A percentile compares a stretch with the other conserved stretches of the same genome.
phyloP scores from a whole-genome alignment of 345 rosid genomes.

The Isatis tinctoria region DNA sequence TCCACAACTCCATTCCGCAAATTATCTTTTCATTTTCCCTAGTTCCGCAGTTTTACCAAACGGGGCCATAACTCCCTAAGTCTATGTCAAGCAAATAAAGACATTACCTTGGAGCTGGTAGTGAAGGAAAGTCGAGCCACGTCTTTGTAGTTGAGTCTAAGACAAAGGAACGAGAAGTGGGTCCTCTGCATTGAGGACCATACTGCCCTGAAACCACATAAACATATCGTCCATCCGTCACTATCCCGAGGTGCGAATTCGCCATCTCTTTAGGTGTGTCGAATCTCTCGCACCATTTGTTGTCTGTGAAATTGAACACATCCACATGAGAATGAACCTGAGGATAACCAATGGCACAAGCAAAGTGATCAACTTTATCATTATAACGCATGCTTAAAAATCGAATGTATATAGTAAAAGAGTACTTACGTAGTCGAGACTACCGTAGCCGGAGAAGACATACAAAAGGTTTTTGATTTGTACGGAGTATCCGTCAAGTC shows the following conservation, averaged over 20 bases:
- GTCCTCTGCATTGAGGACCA: conserved; percentile 81
- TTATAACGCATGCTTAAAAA: not conserved
- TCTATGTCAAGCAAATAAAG: no score
- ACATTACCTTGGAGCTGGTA: conserved; percentile 68
- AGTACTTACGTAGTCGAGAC: conserved; percentile 53
- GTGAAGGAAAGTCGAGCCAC: conserved; percentile 56
- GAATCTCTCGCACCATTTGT: conserved; percentile 59
- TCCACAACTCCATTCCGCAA: not conserved
- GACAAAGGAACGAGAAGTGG: conserved; percentile 49
- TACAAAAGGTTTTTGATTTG: conserved; percentile 68
- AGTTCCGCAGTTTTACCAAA: no score
- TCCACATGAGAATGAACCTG: conserved; percentile 90
- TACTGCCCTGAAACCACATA: conserved; percentile 70
- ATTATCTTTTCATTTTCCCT: not conserved
- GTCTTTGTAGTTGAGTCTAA: conserved; percentile 57
- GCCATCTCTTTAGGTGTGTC: conserved; percentile 74
- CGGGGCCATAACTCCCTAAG: no score
- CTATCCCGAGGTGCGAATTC: conserved; percentile 76
- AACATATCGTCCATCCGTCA: conserved; percentile 64
- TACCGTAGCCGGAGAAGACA: conserved; percentile 67
- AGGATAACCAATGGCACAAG: not conserved
- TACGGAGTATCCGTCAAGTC: conserved; percentile 72
- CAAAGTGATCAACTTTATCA: not conserved
- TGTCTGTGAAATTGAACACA: conserved; percentile 60
- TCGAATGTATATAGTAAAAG: not conserved